These are phyloP conservation scores for Prunus mume DNA, from an alignment of 306 rosid species.

Conservation along the genomic window DNA sequence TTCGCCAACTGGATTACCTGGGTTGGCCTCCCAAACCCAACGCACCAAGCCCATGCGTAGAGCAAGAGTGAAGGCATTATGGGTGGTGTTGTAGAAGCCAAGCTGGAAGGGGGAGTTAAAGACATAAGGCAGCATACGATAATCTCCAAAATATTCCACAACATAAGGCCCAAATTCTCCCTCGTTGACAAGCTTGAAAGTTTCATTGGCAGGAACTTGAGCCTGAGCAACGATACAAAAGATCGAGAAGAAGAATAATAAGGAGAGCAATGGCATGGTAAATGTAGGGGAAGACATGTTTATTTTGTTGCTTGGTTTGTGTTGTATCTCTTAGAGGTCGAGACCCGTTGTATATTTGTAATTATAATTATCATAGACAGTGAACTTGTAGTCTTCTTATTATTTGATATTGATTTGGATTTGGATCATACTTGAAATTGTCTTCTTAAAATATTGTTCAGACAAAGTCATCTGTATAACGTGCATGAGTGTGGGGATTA, in stretches of 20 bases:
- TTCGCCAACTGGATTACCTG: slow-evolving; percentile 45
- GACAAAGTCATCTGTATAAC: too few species aligned
- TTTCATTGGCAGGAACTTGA: slow-evolving; percentile 39
- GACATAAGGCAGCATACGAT: slow-evolving; percentile 28
- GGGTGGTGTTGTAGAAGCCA: slow-evolving; percentile 59
- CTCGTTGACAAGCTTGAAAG: slow-evolving; percentile 36
- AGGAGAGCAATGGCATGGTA: neutral
- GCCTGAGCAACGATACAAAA: slow-evolving; percentile 15
- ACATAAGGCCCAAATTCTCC: slow-evolving; percentile 47
- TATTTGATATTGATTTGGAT: too few species aligned
- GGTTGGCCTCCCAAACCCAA: slow-evolving; percentile 73
- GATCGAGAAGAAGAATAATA: too few species aligned
- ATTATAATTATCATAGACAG: too few species aligned
- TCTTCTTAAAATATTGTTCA: too few species aligned
- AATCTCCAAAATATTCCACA: slow-evolving; percentile 41
- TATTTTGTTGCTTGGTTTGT: neutral
- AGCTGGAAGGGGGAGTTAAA: slow-evolving; percentile 47
- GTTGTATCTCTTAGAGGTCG: too few species aligned
- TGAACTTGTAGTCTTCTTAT: too few species aligned
- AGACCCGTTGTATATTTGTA: too few species aligned
- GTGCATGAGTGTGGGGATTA: too few species aligned
- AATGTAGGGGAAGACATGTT: neutral
- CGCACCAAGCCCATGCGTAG: slow-evolving; percentile 45
- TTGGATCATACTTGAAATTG: too few species aligned
- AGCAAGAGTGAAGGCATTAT: slow-evolving; percentile 55